Conservation (phyloP, 352 stramenopile genomes). For the Globisporangium polare region DNA sequence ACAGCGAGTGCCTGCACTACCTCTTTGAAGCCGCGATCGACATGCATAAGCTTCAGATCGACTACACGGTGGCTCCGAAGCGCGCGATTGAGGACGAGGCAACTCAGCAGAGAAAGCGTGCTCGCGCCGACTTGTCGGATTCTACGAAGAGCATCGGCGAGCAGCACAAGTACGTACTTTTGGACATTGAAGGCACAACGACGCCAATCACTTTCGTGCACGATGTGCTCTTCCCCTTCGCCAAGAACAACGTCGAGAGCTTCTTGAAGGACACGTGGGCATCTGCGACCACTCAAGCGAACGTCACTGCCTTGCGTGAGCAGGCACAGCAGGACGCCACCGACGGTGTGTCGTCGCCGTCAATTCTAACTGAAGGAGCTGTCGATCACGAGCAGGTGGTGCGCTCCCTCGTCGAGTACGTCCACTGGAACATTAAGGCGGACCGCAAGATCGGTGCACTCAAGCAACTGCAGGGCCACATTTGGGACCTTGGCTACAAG, state of each 20-base stretch:
- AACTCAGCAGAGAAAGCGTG: slow-evolving; percentile 47
- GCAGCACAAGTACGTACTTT: slow-evolving; percentile 89
- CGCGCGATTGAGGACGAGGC: slow-evolving; percentile 27
- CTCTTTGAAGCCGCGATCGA: slow-evolving; percentile 91
- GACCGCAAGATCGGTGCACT: slow-evolving; percentile 86
- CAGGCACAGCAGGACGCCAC: slow-evolving; percentile 40
- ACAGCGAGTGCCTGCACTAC: slow-evolving; percentile 97
- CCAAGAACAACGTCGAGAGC: slow-evolving; percentile 50
- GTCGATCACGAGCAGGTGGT: slow-evolving; percentile 26
- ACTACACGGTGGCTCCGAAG: slow-evolving; percentile 47
- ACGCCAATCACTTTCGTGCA: slow-evolving; percentile 96
- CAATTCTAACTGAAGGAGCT: slow-evolving; percentile 18
- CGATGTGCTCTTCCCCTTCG: slow-evolving; percentile 93
- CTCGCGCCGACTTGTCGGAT: slow-evolving; percentile 20
- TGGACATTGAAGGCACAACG: slow-evolving; percentile 96
- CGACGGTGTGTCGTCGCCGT: slow-evolving; percentile 26
- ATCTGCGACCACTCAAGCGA: slow-evolving; percentile 37
- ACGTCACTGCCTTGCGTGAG: slow-evolving; percentile 40
- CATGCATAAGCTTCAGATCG: slow-evolving; percentile 86
- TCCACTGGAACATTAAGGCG: slow-evolving; percentile 66
- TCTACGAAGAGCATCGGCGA: slow-evolving; percentile 41
- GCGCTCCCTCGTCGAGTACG: slow-evolving; percentile 38
- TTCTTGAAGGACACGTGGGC: slow-evolving; percentile 62
- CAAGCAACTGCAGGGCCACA: slow-evolving; percentile 90
- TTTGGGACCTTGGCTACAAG: slow-evolving; percentile 87